A percentile compares a stretch with the other conserved stretches of the same genome.
These are phyloP conservation scores for Fusarium albidum DNA, from an alignment of 2,329 filamentous ascomycete species.

Conservation along the genomic window DNA sequence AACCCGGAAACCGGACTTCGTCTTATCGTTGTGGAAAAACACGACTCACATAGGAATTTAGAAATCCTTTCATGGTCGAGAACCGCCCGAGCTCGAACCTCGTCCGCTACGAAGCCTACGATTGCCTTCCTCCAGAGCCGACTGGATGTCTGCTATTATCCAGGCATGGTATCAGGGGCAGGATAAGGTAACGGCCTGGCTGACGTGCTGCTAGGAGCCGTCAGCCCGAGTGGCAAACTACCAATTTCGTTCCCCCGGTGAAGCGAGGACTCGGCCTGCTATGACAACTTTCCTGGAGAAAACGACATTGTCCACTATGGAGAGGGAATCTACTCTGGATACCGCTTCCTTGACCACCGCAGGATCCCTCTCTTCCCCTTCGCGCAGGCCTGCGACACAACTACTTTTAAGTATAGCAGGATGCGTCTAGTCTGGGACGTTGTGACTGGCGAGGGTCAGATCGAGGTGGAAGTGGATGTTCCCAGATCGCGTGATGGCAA, in stretches of 20 bases:
- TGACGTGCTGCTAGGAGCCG: slow-evolving; percentile 27
- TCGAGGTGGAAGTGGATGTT: slow-evolving; percentile 21
- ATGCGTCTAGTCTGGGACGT: slow-evolving; percentile 11
- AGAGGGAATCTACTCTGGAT: slow-evolving; percentile 77
- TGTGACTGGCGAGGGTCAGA: slow-evolving; percentile 1
- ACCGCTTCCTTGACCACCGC: slow-evolving; percentile 71
- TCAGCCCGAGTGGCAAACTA: slow-evolving; percentile 60
- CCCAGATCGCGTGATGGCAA: slow-evolving; percentile 15
- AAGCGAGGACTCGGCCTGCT: slow-evolving; percentile 72
- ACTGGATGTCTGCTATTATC: slow-evolving; percentile 44
- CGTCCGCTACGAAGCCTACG: slow-evolving; percentile 27
- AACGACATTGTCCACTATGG: slow-evolving; percentile 70
- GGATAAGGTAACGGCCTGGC: slow-evolving; percentile 32
- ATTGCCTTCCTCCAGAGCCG: slow-evolving; percentile 46
- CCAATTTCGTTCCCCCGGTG: slow-evolving; percentile 70
- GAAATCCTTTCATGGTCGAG: slow-evolving; percentile 26
- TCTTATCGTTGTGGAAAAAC: slow-evolving; percentile 16
- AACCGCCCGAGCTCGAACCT: slow-evolving; percentile 24
- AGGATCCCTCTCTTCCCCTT: slow-evolving; percentile 49
- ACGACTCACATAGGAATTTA: slow-evolving; percentile 15
- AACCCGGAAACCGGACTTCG: slow-evolving; percentile 19
- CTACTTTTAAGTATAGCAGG: slow-evolving; percentile 47
- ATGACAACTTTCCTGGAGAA: slow-evolving; percentile 71
- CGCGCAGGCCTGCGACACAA: slow-evolving; percentile 24
- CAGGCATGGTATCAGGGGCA: slow-evolving; percentile 38